Conservation (phyloP, 176 grass and related monocot species). For the Oryza brachyantha region DNA sequence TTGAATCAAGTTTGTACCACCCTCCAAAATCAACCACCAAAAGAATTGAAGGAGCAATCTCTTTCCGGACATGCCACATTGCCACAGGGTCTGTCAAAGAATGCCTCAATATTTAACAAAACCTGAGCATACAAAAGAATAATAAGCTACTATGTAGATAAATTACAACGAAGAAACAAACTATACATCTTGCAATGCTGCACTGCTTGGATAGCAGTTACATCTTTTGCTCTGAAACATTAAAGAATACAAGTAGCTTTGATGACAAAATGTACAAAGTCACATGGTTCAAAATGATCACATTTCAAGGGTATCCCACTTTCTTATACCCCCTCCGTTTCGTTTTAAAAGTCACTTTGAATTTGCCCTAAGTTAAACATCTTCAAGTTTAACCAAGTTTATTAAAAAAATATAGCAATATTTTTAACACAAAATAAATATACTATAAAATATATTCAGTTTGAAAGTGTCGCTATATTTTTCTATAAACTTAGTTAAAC, state of each 20-base stretch:
- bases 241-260: not conserved
- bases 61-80: constrained; percentile 84
- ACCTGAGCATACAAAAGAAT: constrained; percentile 65
- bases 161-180: constrained; percentile 14
- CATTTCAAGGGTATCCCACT: not conserved
- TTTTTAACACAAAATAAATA: no score
- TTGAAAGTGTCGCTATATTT: no score
- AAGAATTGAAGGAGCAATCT: constrained; percentile 84
- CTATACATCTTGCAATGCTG: not conserved
- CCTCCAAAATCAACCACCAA: constrained; percentile 97
- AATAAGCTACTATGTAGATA: constrained; percentile 51
- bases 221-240: not conserved
- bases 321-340: no score
- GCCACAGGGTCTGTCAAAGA: constrained; percentile 92
- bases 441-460: no score
- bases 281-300: not conserved
- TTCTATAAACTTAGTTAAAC: no score
- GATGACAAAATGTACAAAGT: not conserved
- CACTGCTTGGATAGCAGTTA: not conserved
- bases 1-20: constrained; percentile 84
- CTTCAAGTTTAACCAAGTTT: no score
- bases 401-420: no score
- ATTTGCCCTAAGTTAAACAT: no score
- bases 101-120: constrained; percentile 80
- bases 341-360: no score